These are phyloP conservation scores for Heracleum sosnowskyi DNA, from an alignment of 129 eudicot species.

Conservation along the genomic window DNA sequence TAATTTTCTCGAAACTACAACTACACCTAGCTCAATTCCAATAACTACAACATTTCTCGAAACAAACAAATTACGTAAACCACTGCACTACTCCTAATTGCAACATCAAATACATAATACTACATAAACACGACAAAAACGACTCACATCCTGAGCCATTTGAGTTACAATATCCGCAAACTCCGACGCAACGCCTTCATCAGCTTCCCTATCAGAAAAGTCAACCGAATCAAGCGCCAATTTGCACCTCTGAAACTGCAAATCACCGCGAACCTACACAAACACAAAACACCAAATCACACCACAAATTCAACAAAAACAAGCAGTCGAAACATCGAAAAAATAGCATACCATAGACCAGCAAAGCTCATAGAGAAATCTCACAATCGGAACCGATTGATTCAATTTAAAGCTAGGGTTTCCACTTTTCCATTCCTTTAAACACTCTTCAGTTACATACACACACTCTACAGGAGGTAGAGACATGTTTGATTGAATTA, in stretches of 20 bases:
- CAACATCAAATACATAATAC: neutral
- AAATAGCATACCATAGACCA: conserved; percentile 48
- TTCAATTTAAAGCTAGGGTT: conserved; percentile 50
- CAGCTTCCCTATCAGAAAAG: conserved; percentile 41
- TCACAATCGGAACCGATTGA: conserved; percentile 48
- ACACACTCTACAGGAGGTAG: conserved; percentile 62
- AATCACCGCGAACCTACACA: conserved; percentile 66
- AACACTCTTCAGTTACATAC: conserved; percentile 62
- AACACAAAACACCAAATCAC: neutral
- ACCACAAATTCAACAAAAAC: neutral
- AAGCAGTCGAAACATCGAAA: neutral
- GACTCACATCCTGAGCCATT: conserved; percentile 94
- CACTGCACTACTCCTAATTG: neutral
- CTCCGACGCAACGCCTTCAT: conserved; percentile 55
- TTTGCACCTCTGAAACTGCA: conserved; percentile 86
- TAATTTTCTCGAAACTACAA: too few relatives aligned
- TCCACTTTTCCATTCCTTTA: conserved; percentile 65
- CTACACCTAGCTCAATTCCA: neutral
- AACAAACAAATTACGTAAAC: neutral
- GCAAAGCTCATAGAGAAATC: conserved; percentile 84
- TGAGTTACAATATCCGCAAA: conserved; percentile 87
- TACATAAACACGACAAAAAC: neutral
- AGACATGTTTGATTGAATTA: conserved; percentile 36
- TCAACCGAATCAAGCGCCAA: conserved; percentile 69
- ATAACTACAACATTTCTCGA: neutral